phyloP scores from a whole-genome alignment of 495 filamentous ascomycete species.

The Tetracladium setigerum region DNA sequence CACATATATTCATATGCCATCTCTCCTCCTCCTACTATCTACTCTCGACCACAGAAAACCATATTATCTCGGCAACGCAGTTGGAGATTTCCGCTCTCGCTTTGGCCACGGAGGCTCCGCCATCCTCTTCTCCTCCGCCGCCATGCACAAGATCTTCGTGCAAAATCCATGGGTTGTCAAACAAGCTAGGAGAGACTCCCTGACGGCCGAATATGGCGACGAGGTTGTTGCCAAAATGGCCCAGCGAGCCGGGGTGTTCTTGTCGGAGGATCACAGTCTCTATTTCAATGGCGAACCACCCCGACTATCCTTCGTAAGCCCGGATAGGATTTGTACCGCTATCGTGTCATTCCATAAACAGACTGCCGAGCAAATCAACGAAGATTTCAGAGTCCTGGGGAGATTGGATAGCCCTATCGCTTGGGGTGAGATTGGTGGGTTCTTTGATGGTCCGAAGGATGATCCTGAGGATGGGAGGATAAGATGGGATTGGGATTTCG shows the following conservation, averaged over 20 bases:
- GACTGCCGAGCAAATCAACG: constrained; percentile 23
- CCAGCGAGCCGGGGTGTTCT: constrained; percentile 31
- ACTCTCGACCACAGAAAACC: constrained; percentile 31
- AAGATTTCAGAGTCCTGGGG: constrained; percentile 28
- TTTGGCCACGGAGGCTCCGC: constrained; percentile 42
- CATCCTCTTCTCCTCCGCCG: constrained; percentile 33
- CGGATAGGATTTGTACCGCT: constrained; percentile 33
- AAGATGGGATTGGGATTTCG: constrained; percentile 29
- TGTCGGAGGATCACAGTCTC: constrained; percentile 35
- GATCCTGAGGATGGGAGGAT: constrained; percentile 22
- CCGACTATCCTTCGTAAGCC: constrained; percentile 29
- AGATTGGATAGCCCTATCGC: constrained; percentile 26
- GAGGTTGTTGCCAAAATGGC: constrained; percentile 33
- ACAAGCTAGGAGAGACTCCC: constrained; percentile 27
- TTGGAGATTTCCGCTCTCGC: constrained; percentile 36
- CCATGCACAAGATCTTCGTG: constrained; percentile 28
- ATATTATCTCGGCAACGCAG: constrained; percentile 41
- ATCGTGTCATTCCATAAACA: constrained; percentile 34
- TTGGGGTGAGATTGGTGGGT: constrained; percentile 32
- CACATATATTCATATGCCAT: constrained; percentile 35
- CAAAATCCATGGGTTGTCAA: constrained; percentile 24
- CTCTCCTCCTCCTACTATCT: constrained; percentile 28
- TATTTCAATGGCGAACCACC: constrained; percentile 41
- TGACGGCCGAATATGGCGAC: constrained; percentile 35
- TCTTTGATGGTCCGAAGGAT: constrained; percentile 26